Conservation (phyloP, 768 basidiomycete species). For the Boletus speciosus region DNA sequence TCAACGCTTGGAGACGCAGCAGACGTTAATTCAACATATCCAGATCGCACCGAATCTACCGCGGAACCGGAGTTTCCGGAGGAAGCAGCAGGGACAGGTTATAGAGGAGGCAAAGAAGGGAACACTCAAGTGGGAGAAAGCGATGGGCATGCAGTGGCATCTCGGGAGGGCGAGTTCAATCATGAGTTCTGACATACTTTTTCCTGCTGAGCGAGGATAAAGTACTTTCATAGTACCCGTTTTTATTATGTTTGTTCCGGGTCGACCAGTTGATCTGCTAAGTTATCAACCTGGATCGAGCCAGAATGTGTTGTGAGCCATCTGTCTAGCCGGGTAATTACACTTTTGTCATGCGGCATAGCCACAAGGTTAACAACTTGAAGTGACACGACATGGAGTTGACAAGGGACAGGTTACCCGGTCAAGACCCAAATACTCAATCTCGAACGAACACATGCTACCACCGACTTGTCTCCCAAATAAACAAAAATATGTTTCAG, state of each 20-base stretch:
- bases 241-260: background rate
- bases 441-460: no score
- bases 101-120: slow-evolving; percentile 35
- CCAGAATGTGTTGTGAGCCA: background rate
- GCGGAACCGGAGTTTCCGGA: slow-evolving; percentile 56
- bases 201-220: background rate
- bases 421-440: no score
- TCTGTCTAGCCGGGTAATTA: no score
- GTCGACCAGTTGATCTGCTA: background rate
- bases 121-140: slow-evolving; percentile 14
- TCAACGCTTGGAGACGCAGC: slow-evolving; percentile 37
- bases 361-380: no score
- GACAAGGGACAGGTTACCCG: no score
- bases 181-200: slow-evolving; percentile 55
- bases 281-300: background rate
- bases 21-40: slow-evolving; percentile 32
- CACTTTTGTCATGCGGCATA: no score
- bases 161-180: slow-evolving; percentile 53
- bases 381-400: no score
- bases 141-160: slow-evolving; percentile 7
- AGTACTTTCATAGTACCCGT: slow-evolving; percentile 10
- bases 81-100: slow-evolving; percentile 67
- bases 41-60: slow-evolving; percentile 34
- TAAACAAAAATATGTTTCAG: slow-evolving; percentile 2
- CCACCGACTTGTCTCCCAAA: background rate